Percentiles rank a stretch among this genome's conserved stretches.
Evolutionary conservation across 352 stramenopile species (phyloP).

Genomic region (Peronospora tabacina): DNA sequence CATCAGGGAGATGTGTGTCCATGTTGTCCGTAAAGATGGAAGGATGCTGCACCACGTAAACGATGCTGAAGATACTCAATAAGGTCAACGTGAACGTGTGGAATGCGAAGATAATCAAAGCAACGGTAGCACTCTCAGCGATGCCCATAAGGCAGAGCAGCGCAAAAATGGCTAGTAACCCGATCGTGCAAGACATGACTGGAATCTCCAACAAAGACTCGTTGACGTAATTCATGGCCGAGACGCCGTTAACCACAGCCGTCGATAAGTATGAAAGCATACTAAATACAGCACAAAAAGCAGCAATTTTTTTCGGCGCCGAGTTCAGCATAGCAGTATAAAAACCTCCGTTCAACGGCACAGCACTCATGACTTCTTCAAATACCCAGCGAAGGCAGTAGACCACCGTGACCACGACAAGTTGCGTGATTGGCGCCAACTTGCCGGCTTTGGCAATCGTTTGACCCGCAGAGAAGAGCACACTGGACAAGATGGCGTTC

Average conservation of each 20-base stretch:
- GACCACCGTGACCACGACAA: slow-evolving; percentile 50
- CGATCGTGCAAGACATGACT: slow-evolving; percentile 34
- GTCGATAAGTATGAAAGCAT: slow-evolving; percentile 89
- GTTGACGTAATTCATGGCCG: slow-evolving; percentile 75
- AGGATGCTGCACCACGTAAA: slow-evolving; percentile 56
- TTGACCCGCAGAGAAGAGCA: slow-evolving; percentile 52
- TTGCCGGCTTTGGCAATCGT: slow-evolving; percentile 52
- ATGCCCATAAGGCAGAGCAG: slow-evolving; percentile 75
- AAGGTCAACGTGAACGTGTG: slow-evolving; percentile 65
- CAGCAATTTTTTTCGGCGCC: slow-evolving; percentile 81
- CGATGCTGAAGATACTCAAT: slow-evolving; percentile 39
- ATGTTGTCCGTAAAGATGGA: slow-evolving; percentile 67
- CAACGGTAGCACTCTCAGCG: slow-evolving; percentile 73
- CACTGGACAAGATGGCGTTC: slow-evolving; percentile 87
- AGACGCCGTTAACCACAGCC: slow-evolving; percentile 36
- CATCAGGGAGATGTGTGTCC: slow-evolving; percentile 41
- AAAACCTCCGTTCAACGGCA: slow-evolving; percentile 87
- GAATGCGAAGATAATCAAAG: slow-evolving; percentile 68
- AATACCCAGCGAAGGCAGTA: slow-evolving; percentile 68
- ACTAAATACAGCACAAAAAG: slow-evolving; percentile 52
- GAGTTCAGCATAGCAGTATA: slow-evolving; percentile 90
- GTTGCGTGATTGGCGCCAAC: slow-evolving; percentile 69
- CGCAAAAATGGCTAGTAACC: slow-evolving; percentile 72
- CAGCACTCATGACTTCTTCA: slow-evolving; percentile 82
- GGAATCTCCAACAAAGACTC: slow-evolving; percentile 44